A percentile compares a stretch with the other conserved stretches of the same genome.
These are phyloP conservation scores for Sporothrix humicola DNA, from an alignment of 2,329 filamentous ascomycete species.

Conservation along the genomic window DNA sequence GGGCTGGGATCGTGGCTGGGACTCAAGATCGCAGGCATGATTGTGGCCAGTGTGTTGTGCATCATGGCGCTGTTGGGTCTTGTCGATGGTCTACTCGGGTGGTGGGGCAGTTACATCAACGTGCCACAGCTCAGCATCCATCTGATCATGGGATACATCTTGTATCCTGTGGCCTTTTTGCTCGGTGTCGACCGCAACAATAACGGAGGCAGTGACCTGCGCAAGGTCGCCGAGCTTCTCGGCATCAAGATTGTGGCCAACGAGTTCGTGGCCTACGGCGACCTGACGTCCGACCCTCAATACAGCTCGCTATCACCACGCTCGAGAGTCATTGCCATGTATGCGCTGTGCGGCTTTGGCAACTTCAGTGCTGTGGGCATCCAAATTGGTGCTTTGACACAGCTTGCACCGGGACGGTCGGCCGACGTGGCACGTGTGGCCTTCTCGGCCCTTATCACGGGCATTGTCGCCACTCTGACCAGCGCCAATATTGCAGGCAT, in stretches of 20 bases:
- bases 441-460: constrained; percentile 76
- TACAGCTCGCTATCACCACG: constrained; percentile 69
- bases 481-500: constrained; percentile 80
- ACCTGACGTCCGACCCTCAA: constrained; percentile 54
- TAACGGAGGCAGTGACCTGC: constrained; percentile 59
- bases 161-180: constrained; percentile 80
- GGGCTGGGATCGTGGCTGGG: constrained; percentile 85
- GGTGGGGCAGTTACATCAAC: constrained; percentile 82
- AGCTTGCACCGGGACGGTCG: constrained; percentile 75
- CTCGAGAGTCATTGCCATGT: constrained; percentile 81
- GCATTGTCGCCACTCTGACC: constrained; percentile 78
- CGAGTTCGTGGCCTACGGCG: constrained; percentile 71
- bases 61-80: constrained; percentile 79
- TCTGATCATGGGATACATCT: constrained; percentile 76
- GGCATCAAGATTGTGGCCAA: constrained; percentile 86
- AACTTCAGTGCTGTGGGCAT: constrained; percentile 89
- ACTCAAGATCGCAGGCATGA: constrained; percentile 85
- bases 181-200: constrained; percentile 71
- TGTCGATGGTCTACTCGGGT: constrained; percentile 76
- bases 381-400: constrained; percentile 85
- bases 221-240: constrained; percentile 75
- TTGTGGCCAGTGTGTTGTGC: constrained; percentile 77
- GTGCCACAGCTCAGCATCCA: constrained; percentile 74
- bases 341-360: constrained; percentile 81
- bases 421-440: constrained; percentile 79